These are phyloP conservation scores for Guillardia theta DNA, from an alignment of 78 protist species.

Conservation along the genomic window DNA sequence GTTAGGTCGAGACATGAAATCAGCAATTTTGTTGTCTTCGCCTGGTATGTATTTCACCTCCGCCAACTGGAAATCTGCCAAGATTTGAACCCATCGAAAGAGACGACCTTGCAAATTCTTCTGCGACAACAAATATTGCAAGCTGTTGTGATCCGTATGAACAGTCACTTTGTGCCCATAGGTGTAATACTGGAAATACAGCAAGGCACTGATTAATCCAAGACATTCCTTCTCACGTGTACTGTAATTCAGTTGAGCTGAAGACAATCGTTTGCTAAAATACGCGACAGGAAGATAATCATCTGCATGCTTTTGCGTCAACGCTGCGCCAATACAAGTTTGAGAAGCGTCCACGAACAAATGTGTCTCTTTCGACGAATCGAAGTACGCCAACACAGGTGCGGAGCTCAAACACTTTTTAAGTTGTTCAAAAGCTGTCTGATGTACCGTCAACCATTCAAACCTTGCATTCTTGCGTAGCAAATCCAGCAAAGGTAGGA, in stretches of 20 bases:
- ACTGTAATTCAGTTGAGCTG: constrained; percentile 31
- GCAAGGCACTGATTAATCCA: constrained; percentile 30
- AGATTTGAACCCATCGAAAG: neutral
- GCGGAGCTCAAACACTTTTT: neutral
- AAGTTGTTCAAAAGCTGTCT: neutral
- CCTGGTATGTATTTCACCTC: neutral
- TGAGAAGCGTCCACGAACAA: constrained; percentile 48
- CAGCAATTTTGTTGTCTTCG: neutral
- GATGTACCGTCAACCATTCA: neutral
- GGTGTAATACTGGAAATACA: neutral
- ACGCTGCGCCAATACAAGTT: constrained; percentile 41
- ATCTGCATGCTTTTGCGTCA: constrained; percentile 40
- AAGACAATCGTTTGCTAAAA: neutral
- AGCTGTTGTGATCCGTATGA: constrained; percentile 51
- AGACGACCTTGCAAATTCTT: neutral
- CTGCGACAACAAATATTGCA: neutral
- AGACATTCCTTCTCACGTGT: constrained; percentile 26
- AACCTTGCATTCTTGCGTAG: too few relatives aligned
- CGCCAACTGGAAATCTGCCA: neutral
- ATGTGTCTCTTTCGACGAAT: neutral
- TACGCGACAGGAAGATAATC: constrained; percentile 32
- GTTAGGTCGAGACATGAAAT: neutral
- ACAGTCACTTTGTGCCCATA: neutral
- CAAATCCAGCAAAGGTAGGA: too few relatives aligned
- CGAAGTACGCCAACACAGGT: neutral